Percentiles rank a stretch among this genome's conserved stretches.
phyloP scores from a whole-genome alignment of 345 rosid species.

The Streptanthus diversifolius region DNA sequence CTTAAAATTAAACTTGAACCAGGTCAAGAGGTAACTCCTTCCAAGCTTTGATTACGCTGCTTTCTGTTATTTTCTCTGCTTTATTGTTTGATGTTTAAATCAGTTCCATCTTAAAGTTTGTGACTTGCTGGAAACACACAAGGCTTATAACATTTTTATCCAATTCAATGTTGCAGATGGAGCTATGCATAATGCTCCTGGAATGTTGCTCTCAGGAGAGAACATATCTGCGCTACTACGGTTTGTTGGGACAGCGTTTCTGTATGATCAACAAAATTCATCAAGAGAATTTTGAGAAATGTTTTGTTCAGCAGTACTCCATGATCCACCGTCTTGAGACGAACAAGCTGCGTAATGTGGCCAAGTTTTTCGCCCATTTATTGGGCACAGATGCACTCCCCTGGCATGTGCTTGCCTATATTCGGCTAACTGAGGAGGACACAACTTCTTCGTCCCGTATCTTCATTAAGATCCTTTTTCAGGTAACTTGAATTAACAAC shows the following conservation, averaged over 20 bases:
- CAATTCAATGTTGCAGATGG: slow-evolving; percentile 65
- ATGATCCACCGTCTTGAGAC: slow-evolving; percentile 97
- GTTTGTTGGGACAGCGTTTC: slow-evolving; percentile 88
- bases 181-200: slow-evolving; percentile 84
- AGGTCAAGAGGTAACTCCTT: slow-evolving; percentile 81
- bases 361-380: slow-evolving; percentile 91
- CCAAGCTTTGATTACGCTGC: slow-evolving; percentile 1
- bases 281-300: slow-evolving; percentile 89
- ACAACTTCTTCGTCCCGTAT: slow-evolving; percentile 91
- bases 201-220: slow-evolving; percentile 97
- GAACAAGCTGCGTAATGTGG: slow-evolving; percentile 83
- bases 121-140: not conserved
- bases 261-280: slow-evolving; percentile 88
- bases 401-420: slow-evolving; percentile 88
- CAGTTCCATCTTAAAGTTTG: not conserved
- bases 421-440: slow-evolving; percentile 86
- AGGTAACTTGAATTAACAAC: slow-evolving; percentile 47
- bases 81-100: not conserved
- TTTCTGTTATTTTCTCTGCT: not conserved
- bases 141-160: not conserved
- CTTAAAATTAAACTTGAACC: slow-evolving; percentile 93
- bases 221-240: slow-evolving; percentile 88
- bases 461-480: slow-evolving; percentile 93
- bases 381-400: slow-evolving; percentile 91
- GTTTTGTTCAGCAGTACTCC: slow-evolving; percentile 87